phyloP scores from a whole-genome alignment of 768 basidiomycete species.

The Russula virescens region DNA sequence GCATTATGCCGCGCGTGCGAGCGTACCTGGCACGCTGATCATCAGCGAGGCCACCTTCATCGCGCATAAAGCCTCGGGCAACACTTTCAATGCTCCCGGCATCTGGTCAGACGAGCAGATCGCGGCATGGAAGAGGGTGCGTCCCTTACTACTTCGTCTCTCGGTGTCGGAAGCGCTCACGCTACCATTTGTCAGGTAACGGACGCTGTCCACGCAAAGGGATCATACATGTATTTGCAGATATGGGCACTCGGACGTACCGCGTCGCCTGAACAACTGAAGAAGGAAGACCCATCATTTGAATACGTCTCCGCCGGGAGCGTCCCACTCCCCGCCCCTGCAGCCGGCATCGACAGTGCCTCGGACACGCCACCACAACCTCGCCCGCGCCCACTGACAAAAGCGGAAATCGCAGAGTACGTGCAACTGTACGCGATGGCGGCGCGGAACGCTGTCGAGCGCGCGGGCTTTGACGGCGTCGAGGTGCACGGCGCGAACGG shows the following conservation, averaged over 20 bases:
- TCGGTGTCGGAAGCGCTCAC: no score
- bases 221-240: conserved; percentile 40
- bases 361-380: conserved; percentile 26
- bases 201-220: conserved; percentile 40
- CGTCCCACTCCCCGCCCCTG: conserved; percentile 24
- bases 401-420: conserved; percentile 46
- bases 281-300: conserved; percentile 24
- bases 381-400: conserved; percentile 41
- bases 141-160: background rate
- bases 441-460: conserved; percentile 13
- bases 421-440: conserved; percentile 41
- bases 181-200: conserved; percentile 28
- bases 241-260: conserved; percentile 46
- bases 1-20: conserved; percentile 47
- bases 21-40: conserved; percentile 46
- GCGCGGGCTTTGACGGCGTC: conserved; percentile 41
- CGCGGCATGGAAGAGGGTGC: conserved; percentile 47
- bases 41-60: conserved; percentile 58
- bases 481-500: conserved; percentile 35
- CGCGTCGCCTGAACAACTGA: conserved; percentile 25
- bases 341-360: background rate
- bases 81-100: conserved; percentile 36
- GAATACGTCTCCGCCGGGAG: conserved; percentile 29
- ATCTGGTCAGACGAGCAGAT: conserved; percentile 49
- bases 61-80: conserved; percentile 44